A percentile compares a stretch with the other conserved stretches of the same genome.
Evolutionary conservation across 768 basidiomycete genomes (phyloP).

Genomic region (Trametes villosa): DNA sequence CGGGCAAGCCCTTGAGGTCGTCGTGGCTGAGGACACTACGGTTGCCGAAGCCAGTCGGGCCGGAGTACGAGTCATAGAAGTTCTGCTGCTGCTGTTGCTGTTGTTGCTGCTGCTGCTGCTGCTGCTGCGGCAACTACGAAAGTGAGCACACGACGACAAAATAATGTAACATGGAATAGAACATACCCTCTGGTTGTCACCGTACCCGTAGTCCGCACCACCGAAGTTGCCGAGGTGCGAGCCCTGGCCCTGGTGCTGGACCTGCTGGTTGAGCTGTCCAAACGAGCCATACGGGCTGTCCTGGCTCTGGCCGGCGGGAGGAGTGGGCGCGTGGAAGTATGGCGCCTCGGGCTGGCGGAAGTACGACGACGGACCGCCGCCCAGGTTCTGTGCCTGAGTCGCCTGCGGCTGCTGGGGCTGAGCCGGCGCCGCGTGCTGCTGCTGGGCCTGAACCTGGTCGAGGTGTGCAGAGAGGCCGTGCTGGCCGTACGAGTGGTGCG

Average conservation of each 20-base stretch:
- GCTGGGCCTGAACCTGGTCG: constrained; percentile 55
- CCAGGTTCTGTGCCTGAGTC: constrained; percentile 39
- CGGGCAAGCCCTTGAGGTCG: constrained; percentile 72
- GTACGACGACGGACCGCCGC: constrained; percentile 56
- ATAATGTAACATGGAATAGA: background rate
- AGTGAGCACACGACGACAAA: constrained; percentile 23
- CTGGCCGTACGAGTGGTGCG: constrained; percentile 60
- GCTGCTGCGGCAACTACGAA: background rate
- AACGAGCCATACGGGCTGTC: constrained; percentile 67
- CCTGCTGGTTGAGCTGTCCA: constrained; percentile 62
- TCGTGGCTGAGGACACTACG: constrained; percentile 73
- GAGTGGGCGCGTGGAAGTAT: constrained; percentile 81
- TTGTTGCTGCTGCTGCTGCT: background rate
- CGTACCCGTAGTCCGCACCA: constrained; percentile 69
- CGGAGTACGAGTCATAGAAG: constrained; percentile 78
- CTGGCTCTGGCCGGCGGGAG: constrained; percentile 67
- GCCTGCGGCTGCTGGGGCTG: constrained; percentile 33
- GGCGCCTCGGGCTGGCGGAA: constrained; percentile 73
- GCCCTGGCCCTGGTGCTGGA: constrained; percentile 61
- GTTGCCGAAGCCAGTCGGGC: constrained; percentile 64
- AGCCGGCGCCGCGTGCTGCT: constrained; percentile 41
- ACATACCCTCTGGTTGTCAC: constrained; percentile 68
- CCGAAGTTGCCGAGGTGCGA: constrained; percentile 59
- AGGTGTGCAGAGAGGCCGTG: constrained; percentile 69
- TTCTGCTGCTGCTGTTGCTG: constrained; percentile 44